These are phyloP conservation scores for Leishmania major DNA, from an alignment of 208 protist genomes.

Conservation along the genomic window DNA sequence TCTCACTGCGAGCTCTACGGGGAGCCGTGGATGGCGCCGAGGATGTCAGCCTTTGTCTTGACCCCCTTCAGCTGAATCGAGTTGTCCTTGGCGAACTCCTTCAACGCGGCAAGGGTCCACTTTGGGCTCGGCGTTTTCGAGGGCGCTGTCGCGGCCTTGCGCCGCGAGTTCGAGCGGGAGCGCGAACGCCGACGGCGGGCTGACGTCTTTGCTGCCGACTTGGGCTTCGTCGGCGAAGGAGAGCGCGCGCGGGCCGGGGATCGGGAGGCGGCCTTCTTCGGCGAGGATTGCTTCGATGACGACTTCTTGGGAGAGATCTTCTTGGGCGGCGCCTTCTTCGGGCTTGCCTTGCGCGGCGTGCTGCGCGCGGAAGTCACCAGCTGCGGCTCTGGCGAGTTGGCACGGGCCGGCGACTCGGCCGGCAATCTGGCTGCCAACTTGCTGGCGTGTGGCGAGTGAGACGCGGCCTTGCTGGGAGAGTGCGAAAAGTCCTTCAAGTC, in stretches of 20 bases:
- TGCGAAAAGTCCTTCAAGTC: neutral
- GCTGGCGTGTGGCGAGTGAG: constrained; percentile 13
- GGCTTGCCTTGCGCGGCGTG: constrained; percentile 18
- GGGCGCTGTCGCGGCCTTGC: neutral
- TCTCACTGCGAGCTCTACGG: neutral
- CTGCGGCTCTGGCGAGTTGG: neutral
- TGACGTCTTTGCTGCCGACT: constrained; percentile 13
- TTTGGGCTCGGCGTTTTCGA: constrained; percentile 43
- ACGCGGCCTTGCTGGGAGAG: neutral
- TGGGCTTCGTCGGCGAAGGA: constrained; percentile 29
- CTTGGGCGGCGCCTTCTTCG: constrained; percentile 16
- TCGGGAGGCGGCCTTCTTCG: constrained; percentile 14
- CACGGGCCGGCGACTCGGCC: constrained; percentile 13
- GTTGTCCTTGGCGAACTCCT: constrained; percentile 69
- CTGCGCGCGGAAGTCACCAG: neutral
- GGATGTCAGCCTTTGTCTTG: constrained; percentile 64
- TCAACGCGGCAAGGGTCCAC: constrained; percentile 71
- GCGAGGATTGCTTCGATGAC: neutral
- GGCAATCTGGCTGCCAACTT: constrained; percentile 10
- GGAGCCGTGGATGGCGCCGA: constrained; percentile 49
- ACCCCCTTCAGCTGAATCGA: constrained; percentile 45
- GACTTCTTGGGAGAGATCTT: constrained; percentile 11
- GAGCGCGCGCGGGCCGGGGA: constrained; percentile 25
- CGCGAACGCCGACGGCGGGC: constrained; percentile 13
- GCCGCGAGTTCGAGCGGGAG: constrained; percentile 10